Conservation (phyloP, 257 asterid genomes). For the Forsythia suspensa region DNA sequence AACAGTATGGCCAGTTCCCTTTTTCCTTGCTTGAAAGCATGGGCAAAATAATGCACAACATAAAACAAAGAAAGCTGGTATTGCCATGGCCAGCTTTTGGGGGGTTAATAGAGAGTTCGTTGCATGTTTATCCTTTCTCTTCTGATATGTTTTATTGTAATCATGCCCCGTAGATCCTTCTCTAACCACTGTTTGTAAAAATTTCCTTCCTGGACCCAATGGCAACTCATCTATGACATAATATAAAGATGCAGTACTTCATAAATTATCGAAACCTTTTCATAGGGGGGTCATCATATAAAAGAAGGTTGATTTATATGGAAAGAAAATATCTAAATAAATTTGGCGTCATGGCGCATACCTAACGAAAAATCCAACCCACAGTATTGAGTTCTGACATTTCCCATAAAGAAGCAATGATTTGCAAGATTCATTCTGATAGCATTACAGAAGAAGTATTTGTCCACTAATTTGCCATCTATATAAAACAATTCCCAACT, state of each 20-base stretch:
- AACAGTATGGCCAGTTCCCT: conserved; percentile 49
- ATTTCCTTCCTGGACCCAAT: conserved; percentile 46
- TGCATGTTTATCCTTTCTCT: conserved; percentile 37
- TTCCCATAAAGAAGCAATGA: conserved; percentile 38
- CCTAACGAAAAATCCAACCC: conserved; percentile 44
- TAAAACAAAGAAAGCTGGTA: conserved; percentile 63
- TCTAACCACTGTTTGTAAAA: conserved; percentile 35
- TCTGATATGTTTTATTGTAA: conserved; percentile 22
- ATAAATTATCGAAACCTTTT: background rate
- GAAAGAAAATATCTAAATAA: background rate
- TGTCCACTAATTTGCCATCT: conserved; percentile 58
- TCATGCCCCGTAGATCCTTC: conserved; percentile 43
- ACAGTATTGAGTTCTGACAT: conserved; percentile 45
- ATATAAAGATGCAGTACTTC: conserved; percentile 12
- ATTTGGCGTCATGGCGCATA: conserved; percentile 27
- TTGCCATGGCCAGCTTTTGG: conserved; percentile 58
- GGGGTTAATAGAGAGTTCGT: conserved; percentile 37
- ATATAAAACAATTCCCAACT: conserved; percentile 50
- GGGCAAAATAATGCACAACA: conserved; percentile 81
- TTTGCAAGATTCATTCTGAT: conserved; percentile 40
- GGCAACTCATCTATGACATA: conserved; percentile 49
- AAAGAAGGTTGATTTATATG: background rate
- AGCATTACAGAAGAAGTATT: conserved; percentile 57
- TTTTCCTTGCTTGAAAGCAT: conserved; percentile 77
- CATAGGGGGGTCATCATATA: background rate